A percentile compares a stretch with the other conserved stretches of the same genome.
Conservation (phyloP, 176 grass and related monocot species). For the Aegilops bicornis region DNA sequence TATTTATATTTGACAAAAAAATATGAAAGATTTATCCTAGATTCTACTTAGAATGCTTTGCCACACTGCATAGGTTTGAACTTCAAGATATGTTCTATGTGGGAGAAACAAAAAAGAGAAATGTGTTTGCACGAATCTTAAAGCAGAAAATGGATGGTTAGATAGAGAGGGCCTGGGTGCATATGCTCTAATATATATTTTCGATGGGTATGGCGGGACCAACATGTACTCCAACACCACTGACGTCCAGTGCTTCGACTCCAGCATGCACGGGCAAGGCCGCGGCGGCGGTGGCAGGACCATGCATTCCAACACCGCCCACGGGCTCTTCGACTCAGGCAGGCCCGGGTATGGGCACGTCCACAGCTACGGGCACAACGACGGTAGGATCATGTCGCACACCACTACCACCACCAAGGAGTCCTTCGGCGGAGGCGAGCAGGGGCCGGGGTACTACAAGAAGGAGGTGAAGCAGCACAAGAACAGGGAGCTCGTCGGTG, state of each 20-base stretch:
- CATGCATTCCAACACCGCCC: slow-evolving; percentile 32
- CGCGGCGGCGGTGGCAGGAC: background rate
- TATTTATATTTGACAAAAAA: too few species aligned
- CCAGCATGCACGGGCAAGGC: background rate
- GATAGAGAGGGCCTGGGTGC: too few species aligned
- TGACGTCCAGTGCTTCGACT: slow-evolving; percentile 15
- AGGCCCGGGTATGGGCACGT: background rate
- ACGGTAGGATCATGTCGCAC: background rate
- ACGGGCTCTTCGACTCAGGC: slow-evolving; percentile 31
- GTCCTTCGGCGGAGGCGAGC: background rate
- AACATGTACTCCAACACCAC: slow-evolving; percentile 32
- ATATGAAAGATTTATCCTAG: too few species aligned
- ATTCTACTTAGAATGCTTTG: too few species aligned
- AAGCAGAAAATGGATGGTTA: too few species aligned
- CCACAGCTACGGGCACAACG: background rate
- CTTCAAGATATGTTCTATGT: too few species aligned
- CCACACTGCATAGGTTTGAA: too few species aligned
- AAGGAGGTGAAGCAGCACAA: slow-evolving; percentile 73
- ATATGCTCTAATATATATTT: too few species aligned
- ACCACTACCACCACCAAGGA: slow-evolving; percentile 25
- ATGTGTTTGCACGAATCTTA: too few species aligned
- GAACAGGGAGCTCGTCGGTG: slow-evolving; percentile 68
- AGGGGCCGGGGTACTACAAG: slow-evolving; percentile 36
- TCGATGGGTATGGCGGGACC: background rate
- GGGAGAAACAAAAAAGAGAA: too few species aligned